Evolutionary conservation across 345 rosid species (phyloP), one percentile per base, ranked within the genome.

Genomic region (Odontarrhena argentea): DNA sequence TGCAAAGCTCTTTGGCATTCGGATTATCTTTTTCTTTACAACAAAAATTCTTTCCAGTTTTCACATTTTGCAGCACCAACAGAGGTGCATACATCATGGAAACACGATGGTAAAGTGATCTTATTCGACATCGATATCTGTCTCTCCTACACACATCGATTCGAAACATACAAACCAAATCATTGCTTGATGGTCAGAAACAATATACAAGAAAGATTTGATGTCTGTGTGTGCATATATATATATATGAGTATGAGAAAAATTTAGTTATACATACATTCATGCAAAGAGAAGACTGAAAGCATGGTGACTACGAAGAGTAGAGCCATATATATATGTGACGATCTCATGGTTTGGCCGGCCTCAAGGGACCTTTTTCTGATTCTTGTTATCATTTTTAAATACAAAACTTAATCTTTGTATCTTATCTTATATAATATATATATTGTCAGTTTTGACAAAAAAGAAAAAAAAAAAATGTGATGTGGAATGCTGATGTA

Each of bases 311-410:
- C 4, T 37, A 48, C 58, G 42, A 57, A 68, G n/a, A 50, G 38
- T 7, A 68, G 24, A 69, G 51, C 43, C n/a, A n/a, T n/a, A n/a
- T n/a, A n/a, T 10, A 41, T 3, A 8, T 69, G 73, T 41, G 53
- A 69, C 30, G 64, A 57, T 38, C 48, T 57, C 72, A 68, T 68
- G 28, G 48, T 68, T 47, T 54, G 11, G 54, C 3, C 44, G 36
- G 18, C 9, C 9, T 63, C 54, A 38, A 22, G 22, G 5, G 5
- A 18, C 32, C 6, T 10, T 63, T 5, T 25, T 15, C 2, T 38
- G 50, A 26, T 37, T 7, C 3, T 45, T 14, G 24, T 37, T 37
- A 6, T 63, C 36, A 18, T 18, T 18, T 18, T 18, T 18, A 18
- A 18, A 18, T 18, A 18, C 22, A 18, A 18, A 18, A 18, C 22